Evolutionary conservation across 768 basidiomycete genomes (phyloP), one percentile per base, ranked within the genome.

Genomic region (Phaeotremella fagi): DNA sequence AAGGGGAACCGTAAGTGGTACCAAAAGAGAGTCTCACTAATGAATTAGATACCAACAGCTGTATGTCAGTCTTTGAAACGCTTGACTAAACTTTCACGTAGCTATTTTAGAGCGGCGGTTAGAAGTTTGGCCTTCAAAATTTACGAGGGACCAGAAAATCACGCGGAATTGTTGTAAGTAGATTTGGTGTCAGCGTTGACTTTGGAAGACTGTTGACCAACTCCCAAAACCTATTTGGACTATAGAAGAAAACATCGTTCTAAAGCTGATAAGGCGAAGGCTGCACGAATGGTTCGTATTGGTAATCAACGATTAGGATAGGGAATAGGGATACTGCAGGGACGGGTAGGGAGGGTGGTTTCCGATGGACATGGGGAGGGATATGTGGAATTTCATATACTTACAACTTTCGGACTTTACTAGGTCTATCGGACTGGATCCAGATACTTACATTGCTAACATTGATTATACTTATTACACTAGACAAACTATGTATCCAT

Each of bases 71-170:
- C 45, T 45, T 36, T 51, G 45, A 26, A 18, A 54, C 15, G 3
- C 20, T 18, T n/a, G n/a, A 9, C 16, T 35, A 4, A 37, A 43
- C 44, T 16, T 25, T 26, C 5, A n/a, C 28, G 36, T 29, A 64
- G 63, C 20, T 64, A 49, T 35, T 38, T 26, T 28, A 22, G 28
- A 3, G 38, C 56, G 3, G 63, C 63, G 2, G 63, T 64, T 4
- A 45, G 53, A 50, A 56, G 56, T 3, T 45, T 64, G 12, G 59
- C 56, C 14, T 56, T 46, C 33, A 37, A 59, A 9, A 23, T 56
- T 5, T 59, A 64, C 23, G 59, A 59, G 2, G 63, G 63, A 11
- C 46, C 44, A 11, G 12, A 31, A 2, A 50, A 48, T 0, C 56
- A 60, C 25, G 26, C n/a, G 22, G 27, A 24, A n/a, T 26, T 35